Evolutionary conservation across 2,329 filamentous ascomycete species (phyloP), one percentile per base, ranked within the genome.

Genomic region (Trichophyton benhamiae): DNA sequence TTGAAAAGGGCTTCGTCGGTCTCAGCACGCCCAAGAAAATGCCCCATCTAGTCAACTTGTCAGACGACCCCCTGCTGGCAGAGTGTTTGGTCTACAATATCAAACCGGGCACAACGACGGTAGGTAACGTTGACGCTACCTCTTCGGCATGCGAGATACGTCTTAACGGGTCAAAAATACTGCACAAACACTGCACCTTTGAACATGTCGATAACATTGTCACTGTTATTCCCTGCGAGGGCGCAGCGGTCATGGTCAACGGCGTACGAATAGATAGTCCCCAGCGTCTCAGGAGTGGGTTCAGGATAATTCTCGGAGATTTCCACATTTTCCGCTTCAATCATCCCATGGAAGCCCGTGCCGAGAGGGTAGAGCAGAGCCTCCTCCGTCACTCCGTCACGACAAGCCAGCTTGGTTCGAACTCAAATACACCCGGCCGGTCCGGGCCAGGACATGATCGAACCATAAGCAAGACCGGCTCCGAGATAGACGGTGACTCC

Each of bases 251-350:
- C 62, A 99, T 99, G 94, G 90, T 99, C 59, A 99, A 99, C 69
- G 94, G 94, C 62, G 83, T 92, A 66, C 87, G 91, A 17, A 88
- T 97, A 60, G 85, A 91, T 60, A 91, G 91, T 69, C 86, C 91
- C 0, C 91, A 87, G 66, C 84, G 91, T 66, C 79, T 99, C 49
- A 87, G 91, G 70, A 96, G 91, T 68, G 94, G 94, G 4, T 96
- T 91, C 72, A 87, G 94, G 64, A 88, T 99, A 60, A 99, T 99
- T 65, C 80, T 99, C 8, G 94, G 94, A 46, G 94, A 99, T 74
- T 99, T 99, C 68, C 94, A 99, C 73, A 99, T 99, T 64, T 67
- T 99, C 76, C 83, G 94, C 61, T 99, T 99, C 79, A 99, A 97
- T 69, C 91, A 99, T 71, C 94, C 94, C 0, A 87, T 96, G 79